phyloP scores from a whole-genome alignment of 2,329 filamentous ascomycete species.

The Teratosphaeria gauchensis region DNA sequence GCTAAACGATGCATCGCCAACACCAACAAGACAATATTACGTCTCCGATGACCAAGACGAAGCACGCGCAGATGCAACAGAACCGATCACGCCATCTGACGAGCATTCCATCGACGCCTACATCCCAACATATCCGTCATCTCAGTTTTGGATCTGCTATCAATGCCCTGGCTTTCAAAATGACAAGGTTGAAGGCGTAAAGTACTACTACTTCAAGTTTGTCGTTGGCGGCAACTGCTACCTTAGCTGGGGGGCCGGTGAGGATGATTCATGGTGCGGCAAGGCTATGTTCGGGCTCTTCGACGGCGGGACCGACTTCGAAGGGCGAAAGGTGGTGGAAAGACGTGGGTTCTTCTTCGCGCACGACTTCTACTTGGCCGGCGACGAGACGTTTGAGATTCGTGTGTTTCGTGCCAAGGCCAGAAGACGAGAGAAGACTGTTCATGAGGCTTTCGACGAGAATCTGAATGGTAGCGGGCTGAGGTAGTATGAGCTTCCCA shows the following conservation, averaged over 20 bases:
- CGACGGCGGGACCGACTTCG: constrained; percentile 22
- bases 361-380: constrained; percentile 4
- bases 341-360: constrained; percentile 34
- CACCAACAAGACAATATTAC: background rate
- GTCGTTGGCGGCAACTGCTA: constrained; percentile 30
- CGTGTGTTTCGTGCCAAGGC: constrained; percentile 32
- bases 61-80: background rate
- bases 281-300: constrained; percentile 38
- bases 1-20: background rate
- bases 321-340: constrained; percentile 27
- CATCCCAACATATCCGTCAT: constrained; percentile 26
- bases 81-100: background rate
- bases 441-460: constrained; percentile 1
- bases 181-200: background rate
- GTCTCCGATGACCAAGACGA: constrained; percentile 19
- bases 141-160: constrained; percentile 38
- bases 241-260: constrained; percentile 36
- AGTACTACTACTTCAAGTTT: constrained; percentile 38
- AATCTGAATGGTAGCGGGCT: background rate
- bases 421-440: constrained; percentile 28
- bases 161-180: constrained; percentile 8
- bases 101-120: constrained; percentile 16
- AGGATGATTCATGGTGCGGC: constrained; percentile 33
- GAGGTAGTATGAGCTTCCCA: background rate
- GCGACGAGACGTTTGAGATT: constrained; percentile 30